A percentile compares a stretch with the other conserved stretches of the same genome.
These are phyloP conservation scores for Phylloporus rhodoxanthus DNA, from an alignment of 768 basidiomycete species.

Conservation along the genomic window DNA sequence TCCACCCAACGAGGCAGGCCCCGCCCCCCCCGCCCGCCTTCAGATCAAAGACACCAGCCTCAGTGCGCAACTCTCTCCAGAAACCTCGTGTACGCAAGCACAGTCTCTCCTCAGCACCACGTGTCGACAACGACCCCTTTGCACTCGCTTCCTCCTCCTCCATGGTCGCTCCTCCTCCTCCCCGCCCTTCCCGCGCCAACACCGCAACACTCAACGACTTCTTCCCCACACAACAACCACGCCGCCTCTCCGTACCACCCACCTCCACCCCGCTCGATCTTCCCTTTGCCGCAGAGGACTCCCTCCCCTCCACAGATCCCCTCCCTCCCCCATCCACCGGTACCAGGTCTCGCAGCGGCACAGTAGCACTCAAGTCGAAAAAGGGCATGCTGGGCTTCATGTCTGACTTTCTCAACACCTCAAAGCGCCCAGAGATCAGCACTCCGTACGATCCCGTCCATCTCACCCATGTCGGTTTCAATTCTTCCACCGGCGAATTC, in stretches of 20 bases:
- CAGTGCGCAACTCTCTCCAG: conserved; percentile 56
- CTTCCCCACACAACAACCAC: conserved; percentile 45
- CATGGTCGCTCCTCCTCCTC: conserved; percentile 57
- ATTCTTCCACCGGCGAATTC: conserved; percentile 97
- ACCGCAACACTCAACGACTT: conserved; percentile 77
- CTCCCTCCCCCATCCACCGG: conserved; percentile 11
- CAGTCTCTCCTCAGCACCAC: conserved; percentile 37
- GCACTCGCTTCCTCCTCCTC: conserved; percentile 26
- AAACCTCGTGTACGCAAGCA: conserved; percentile 54
- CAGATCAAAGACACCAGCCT: conserved; percentile 27
- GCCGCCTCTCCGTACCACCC: conserved; percentile 49
- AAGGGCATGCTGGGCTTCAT: conserved; percentile 63
- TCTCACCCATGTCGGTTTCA: conserved; percentile 98
- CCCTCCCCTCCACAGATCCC: conserved; percentile 17
- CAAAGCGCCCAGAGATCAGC: conserved; percentile 85
- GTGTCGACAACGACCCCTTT: conserved; percentile 55
- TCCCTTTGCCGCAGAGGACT: conserved; percentile 20
- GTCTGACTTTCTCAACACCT: conserved; percentile 69
- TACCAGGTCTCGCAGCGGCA: conserved; percentile 39
- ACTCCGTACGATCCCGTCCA: conserved; percentile 99
- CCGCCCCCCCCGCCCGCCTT: conserved; percentile 34
- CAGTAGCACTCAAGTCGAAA: conserved; percentile 39
- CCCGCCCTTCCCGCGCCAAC: conserved; percentile 78
- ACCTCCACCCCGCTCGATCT: conserved; percentile 23
- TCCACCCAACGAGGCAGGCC: conserved; percentile 39